Evolutionary conservation across 805 yeast species (phyloP).

Genomic region (Candida taoyuanica): DNA sequence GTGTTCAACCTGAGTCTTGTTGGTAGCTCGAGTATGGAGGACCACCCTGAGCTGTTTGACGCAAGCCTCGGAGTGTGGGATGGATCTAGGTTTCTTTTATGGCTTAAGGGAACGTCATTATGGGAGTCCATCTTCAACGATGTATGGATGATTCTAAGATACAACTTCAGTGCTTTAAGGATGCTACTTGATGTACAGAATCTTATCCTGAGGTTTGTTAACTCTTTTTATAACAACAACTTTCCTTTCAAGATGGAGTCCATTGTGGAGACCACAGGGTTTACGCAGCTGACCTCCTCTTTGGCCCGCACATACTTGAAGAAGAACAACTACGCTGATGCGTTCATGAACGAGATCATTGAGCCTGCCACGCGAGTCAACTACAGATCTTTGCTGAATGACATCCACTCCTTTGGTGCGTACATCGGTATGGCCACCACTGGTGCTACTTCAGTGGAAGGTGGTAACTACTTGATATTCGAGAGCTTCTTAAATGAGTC

Average conservation of each 20-base stretch:
- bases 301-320: slow-evolving; percentile 28
- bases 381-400: slow-evolving; percentile 37
- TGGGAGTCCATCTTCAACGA: not conserved
- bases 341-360: slow-evolving; percentile 29
- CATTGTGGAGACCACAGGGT: slow-evolving; percentile 19
- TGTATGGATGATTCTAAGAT: slow-evolving; percentile 27
- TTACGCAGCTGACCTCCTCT: slow-evolving; percentile 20
- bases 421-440: slow-evolving; percentile 37
- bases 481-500: slow-evolving; percentile 35
- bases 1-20: slow-evolving; percentile 30
- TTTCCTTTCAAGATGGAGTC: slow-evolving; percentile 34
- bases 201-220: slow-evolving; percentile 28
- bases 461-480: slow-evolving; percentile 44
- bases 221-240: slow-evolving; percentile 25
- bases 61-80: slow-evolving; percentile 34
- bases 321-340: slow-evolving; percentile 22
- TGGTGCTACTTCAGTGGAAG: slow-evolving; percentile 32
- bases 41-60: slow-evolving; percentile 12
- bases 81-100: slow-evolving; percentile 28
- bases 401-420: slow-evolving; percentile 41
- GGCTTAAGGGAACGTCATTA: slow-evolving; percentile 1
- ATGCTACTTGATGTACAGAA: slow-evolving; percentile 18
- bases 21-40: slow-evolving; percentile 5
- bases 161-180: slow-evolving; percentile 29
- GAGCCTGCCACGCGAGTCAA: slow-evolving; percentile 41